Evolutionary conservation across 2,329 filamentous ascomycete species (phyloP).

Genomic region (Verticillium zaregamsianum): DNA sequence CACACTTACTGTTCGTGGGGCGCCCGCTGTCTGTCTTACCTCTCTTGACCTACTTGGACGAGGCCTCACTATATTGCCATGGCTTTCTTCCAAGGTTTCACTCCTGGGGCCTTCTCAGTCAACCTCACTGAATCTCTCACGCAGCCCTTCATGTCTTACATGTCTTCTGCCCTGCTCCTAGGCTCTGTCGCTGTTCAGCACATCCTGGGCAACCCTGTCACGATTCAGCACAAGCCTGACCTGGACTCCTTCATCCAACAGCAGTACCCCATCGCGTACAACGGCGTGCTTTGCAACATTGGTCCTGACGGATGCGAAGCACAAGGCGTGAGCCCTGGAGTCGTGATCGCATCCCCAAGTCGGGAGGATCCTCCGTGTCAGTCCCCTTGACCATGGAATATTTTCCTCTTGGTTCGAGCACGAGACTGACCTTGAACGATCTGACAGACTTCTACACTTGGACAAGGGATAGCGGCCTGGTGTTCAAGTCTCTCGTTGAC

Average conservation of each 20-base stretch:
- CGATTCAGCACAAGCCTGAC: constrained; percentile 21
- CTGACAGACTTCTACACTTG: constrained; percentile 71
- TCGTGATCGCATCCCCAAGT: constrained; percentile 54
- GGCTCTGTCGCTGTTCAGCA: constrained; percentile 47
- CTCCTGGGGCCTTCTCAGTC: constrained; percentile 6
- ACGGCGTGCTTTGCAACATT: constrained; percentile 55
- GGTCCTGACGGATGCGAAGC: constrained; percentile 46
- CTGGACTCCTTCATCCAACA: constrained; percentile 50
- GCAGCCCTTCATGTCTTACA: constrained; percentile 44
- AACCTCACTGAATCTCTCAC: constrained; percentile 12
- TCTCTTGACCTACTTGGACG: neutral
- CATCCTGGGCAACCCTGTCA: constrained; percentile 39
- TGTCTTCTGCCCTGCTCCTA: constrained; percentile 44
- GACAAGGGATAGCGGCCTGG: constrained; percentile 72
- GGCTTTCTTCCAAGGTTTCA: constrained; percentile 9
- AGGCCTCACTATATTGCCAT: constrained; percentile 3
- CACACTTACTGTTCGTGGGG: neutral
- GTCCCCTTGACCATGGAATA: constrained; percentile 11
- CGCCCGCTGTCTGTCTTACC: neutral
- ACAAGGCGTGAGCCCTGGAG: constrained; percentile 40
- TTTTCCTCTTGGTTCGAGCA: neutral
- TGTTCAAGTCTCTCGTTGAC: constrained; percentile 66
- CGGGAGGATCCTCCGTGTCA: constrained; percentile 51
- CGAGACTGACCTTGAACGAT: constrained; percentile 5
- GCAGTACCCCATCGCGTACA: constrained; percentile 47